Percentiles rank a stretch among this genome's conserved stretches.
Evolutionary conservation across 164 flowering plant species (phyloP).

Genomic region (grape (Vitis vinifera)): DNA sequence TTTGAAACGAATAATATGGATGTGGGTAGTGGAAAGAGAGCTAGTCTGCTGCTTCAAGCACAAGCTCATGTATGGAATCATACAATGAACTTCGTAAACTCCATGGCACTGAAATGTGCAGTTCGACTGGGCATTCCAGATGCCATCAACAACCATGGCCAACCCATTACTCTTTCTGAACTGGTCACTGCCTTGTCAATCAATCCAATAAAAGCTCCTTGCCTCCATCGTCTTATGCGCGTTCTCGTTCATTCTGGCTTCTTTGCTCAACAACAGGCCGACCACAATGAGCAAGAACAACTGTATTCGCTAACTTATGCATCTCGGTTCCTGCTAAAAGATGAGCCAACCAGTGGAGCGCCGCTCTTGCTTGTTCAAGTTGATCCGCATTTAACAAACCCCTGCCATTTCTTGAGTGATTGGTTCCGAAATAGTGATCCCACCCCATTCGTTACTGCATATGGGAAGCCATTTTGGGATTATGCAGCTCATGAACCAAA

Average conservation of each 20-base stretch:
- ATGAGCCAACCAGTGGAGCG: constrained; percentile 14
- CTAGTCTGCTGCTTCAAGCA: constrained; percentile 13
- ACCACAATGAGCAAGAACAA: constrained; percentile 1
- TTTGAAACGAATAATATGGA: too few species aligned
- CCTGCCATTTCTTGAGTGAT: constrained; percentile 17
- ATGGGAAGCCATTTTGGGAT: constrained; percentile 24
- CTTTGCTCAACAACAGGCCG: constrained; percentile 4
- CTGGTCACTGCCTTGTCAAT: constrained; percentile 19
- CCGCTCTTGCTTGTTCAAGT: constrained; percentile 25
- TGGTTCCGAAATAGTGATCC: constrained; percentile 20
- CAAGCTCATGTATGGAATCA: constrained; percentile 38
- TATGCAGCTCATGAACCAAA: constrained; percentile 4
- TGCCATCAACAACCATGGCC: constrained; percentile 31
- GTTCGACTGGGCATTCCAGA: constrained; percentile 37
- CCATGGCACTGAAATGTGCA: constrained; percentile 38
- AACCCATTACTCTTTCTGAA: constrained; percentile 27
- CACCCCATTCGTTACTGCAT: constrained; percentile 21
- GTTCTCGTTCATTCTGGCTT: constrained; percentile 29
- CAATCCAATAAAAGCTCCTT: constrained; percentile 20
- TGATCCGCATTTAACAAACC: constrained; percentile 20
- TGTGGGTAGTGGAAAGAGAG: too few species aligned
- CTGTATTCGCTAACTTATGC: constrained; percentile 32
- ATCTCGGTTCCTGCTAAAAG: constrained; percentile 31
- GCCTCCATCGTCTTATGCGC: constrained; percentile 34
- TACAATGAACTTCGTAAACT: constrained; percentile 22